Base-by-base conservation (phyloP, 192 early-diverging fungal genomes). In the Backusella morwellensis region DNA sequence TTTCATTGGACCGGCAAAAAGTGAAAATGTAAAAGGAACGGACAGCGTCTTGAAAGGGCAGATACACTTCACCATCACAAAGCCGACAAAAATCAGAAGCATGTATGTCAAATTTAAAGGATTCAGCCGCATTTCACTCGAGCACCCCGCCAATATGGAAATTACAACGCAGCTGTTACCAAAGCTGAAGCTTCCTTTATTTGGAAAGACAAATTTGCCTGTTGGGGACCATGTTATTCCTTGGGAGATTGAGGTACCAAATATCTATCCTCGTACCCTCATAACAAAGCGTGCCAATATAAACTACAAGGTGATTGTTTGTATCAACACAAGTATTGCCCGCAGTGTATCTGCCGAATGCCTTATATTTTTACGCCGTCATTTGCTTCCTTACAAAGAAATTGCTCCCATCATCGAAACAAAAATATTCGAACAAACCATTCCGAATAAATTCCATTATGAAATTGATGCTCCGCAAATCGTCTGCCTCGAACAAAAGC, bases 101-200 rank as follows among this genome's bases (percentile, higher is more conserved):
- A 83, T 83, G 56, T 54, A 47, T 35, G 66, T 83, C 7, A 83
- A 83, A 74, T 83, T 83, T 70, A 83, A 83, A 71, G 81, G 81
- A 0, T 79, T 73, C 32, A 77, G 73, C 42, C 63, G 38, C 17
- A 67, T 81, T 32, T 70, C 38, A 15, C 35, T 77, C 1, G 23
- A 54, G 4, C 40, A 78, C 4, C 54, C 38, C 0, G 2, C 50
- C 36, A 66, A 19, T 32, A 29, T 54, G 6, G 72, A 40, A 14
- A 35, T 78, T 11, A 15, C 23, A 11, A 41, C 42, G 1, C 72
- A 72, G 6, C 11, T 78, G 1, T 52, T 78, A 32, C 77, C 77
- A 35, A 81, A 81, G 66, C 32, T 77, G 9, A 81, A 81, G 23
- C 66, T 59, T 23, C 34, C 63, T 0, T 4, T 77, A 40, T 54